A percentile compares a stretch with the other conserved stretches of the same genome.
These are phyloP conservation scores for Blepharisma stoltei DNA, from an alignment of 73 alveolate genomes.

Conservation along the genomic window DNA sequence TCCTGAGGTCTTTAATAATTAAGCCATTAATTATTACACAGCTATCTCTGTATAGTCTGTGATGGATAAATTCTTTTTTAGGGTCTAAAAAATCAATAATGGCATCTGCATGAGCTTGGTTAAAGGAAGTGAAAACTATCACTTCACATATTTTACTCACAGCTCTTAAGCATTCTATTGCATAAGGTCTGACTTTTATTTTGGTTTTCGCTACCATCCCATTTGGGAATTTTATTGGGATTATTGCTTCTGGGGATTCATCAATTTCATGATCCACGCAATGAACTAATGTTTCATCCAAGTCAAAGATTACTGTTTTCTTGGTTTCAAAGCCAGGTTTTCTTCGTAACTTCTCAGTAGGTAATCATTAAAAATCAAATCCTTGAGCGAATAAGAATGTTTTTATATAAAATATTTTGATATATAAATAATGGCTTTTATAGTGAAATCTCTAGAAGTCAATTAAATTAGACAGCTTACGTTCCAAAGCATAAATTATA, in stretches of 20 bases:
- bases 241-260: constrained; percentile 44
- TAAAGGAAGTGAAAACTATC: constrained; percentile 67
- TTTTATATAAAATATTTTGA: no score
- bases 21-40: constrained; percentile 56
- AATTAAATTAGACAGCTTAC: no score
- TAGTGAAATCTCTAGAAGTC: no score
- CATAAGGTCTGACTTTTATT: constrained; percentile 67
- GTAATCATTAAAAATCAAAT: no score
- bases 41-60: constrained; percentile 61
- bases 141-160: constrained; percentile 51
- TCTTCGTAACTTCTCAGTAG: no score
- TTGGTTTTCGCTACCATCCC: constrained; percentile 50
- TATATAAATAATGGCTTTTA: no score
- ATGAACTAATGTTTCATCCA: constrained; percentile 64
- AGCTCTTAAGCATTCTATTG: constrained; percentile 49
- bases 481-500: no score
- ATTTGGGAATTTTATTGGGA: constrained; percentile 37
- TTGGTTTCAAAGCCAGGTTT: no score
- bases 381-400: no score
- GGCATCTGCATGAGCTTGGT: constrained; percentile 64
- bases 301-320: constrained; percentile 38
- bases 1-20: constrained; percentile 62
- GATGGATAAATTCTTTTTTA: constrained; percentile 41
- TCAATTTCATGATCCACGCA: constrained; percentile 53
- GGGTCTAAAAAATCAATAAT: constrained; percentile 62